Base-by-base conservation (phyloP, 352 stramenopile genomes). In the Globisporangium cederbergense region DNA sequence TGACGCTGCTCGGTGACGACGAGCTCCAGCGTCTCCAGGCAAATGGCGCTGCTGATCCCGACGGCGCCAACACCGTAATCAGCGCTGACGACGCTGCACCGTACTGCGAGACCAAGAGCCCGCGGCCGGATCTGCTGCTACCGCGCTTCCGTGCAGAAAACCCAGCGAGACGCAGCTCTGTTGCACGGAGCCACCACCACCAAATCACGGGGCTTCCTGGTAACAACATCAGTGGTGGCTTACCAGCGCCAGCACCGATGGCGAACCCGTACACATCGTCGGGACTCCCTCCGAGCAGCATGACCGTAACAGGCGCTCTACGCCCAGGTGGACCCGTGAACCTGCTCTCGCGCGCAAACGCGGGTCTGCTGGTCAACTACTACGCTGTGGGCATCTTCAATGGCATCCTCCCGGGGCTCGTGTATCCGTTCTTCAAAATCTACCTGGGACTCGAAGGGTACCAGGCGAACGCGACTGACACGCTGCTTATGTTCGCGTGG, bases 401-500 rank as follows among this genome's bases (percentile, higher is more conserved):
- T 58, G 79, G 83, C 32, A 71, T 81, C 16, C 74, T 90, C 32
- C 79, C 83, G 4, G 79, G 83, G 13, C 66, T 94, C 6, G 78
- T 89, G 2, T 90, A 90, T 55, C 85, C 85, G 40, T 67, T 94
- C 30, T 88, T 91, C 70, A 90, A 90, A 61, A 76, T 86, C 62
- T 85, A 86, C 32, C 68, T 91, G 2, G 73, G 77, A 6, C 62
- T 91, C 22, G 66, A 93, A 64, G 75, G 81, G 30, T 89, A 88
- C 54, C 79, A 91, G 67, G 74, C 79, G 32, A 89, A 89, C 61
- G 69, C 81, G 38, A 62, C 69, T 3, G 80, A 86, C 60, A 83
- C 81, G 40, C 60, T 91, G 51, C 62, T 91, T 4, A 81, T 75
- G 22, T 85, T 86, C 60, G 78, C 79, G 10, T 86, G 76, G 79